These are phyloP conservation scores for Zymoseptoria tritici DNA, from an alignment of 2,329 filamentous ascomycete species.

Conservation along the genomic window DNA sequence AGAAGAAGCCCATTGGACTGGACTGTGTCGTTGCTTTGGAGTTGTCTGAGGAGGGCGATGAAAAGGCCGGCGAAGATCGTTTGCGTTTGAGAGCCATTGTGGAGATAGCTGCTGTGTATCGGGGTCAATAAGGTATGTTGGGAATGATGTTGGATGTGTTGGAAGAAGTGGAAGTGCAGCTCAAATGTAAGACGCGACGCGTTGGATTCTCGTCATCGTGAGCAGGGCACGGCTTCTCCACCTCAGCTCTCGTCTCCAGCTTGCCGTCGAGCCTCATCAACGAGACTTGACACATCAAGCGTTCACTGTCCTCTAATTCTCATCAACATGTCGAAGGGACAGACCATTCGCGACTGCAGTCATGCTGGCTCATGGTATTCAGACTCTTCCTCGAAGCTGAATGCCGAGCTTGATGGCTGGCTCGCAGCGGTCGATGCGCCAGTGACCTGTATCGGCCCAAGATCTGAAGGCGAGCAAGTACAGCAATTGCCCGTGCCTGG, in stretches of 20 bases:
- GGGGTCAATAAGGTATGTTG: not conserved
- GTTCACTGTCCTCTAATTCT: not conserved
- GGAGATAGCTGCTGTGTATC: not conserved
- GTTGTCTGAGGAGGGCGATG: constrained; percentile 35
- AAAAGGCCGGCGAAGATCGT: constrained; percentile 40
- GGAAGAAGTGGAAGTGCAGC: not conserved
- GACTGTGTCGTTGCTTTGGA: constrained; percentile 29
- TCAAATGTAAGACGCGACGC: not conserved
- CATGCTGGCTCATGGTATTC: constrained; percentile 91
- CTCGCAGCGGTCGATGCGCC: constrained; percentile 62
- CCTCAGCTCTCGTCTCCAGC: not conserved
- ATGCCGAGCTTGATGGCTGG: constrained; percentile 64
- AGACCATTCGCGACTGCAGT: constrained; percentile 49
- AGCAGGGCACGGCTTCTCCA: not conserved
- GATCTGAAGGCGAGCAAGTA: constrained; percentile 32
- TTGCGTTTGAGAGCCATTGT: constrained; percentile 55
- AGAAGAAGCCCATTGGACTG: constrained; percentile 24
- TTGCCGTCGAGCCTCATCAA: not conserved
- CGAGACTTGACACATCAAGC: not conserved
- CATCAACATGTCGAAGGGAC: constrained; percentile 17
- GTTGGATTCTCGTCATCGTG: not conserved
- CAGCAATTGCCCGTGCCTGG: constrained; percentile 58
- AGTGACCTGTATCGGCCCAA: constrained; percentile 52
- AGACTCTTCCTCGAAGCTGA: constrained; percentile 51
- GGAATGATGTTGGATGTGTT: not conserved